Conservation (phyloP, 768 basidiomycete genomes). For the Naematelia aurantialba region DNA sequence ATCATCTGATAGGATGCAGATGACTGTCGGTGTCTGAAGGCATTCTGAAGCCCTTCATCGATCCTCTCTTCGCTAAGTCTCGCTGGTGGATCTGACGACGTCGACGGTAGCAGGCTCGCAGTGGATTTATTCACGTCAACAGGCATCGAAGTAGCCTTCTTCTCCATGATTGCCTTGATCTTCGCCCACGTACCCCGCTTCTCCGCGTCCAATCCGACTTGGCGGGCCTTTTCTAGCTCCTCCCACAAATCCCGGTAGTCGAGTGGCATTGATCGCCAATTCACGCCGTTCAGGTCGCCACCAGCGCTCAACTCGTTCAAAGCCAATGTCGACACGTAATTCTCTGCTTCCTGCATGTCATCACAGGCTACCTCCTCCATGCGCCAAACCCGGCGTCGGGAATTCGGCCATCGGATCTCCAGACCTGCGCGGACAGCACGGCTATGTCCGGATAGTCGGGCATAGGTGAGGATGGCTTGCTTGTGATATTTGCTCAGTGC, state of each 20-base stretch:
- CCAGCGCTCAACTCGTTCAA: conserved; percentile 64
- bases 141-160: conserved; percentile 14
- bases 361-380: conserved; percentile 85
- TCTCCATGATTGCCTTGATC: conserved; percentile 61
- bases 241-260: conserved; percentile 88
- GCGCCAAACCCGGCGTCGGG: conserved; percentile 59
- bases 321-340: conserved; percentile 82
- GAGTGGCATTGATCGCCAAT: conserved; percentile 74
- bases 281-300: conserved; percentile 50
- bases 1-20: conserved; percentile 76
- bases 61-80: conserved; percentile 2
- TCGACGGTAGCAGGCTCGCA: not conserved
- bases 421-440: conserved; percentile 71
- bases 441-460: conserved; percentile 63
- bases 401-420: conserved; percentile 67
- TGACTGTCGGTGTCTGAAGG: conserved; percentile 62
- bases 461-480: conserved; percentile 71
- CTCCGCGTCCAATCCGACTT: conserved; percentile 59
- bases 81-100: not conserved
- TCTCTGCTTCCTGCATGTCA: conserved; percentile 73
- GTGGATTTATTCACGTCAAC: not conserved
- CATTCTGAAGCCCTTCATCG: conserved; percentile 59
- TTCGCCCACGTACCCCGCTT: conserved; percentile 72
- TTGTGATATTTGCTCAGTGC: conserved; percentile 44
- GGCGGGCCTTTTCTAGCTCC: conserved; percentile 69